Base-by-base conservation (phyloP, 2,329 filamentous ascomycete species). In the Neobulgaria alba region DNA sequence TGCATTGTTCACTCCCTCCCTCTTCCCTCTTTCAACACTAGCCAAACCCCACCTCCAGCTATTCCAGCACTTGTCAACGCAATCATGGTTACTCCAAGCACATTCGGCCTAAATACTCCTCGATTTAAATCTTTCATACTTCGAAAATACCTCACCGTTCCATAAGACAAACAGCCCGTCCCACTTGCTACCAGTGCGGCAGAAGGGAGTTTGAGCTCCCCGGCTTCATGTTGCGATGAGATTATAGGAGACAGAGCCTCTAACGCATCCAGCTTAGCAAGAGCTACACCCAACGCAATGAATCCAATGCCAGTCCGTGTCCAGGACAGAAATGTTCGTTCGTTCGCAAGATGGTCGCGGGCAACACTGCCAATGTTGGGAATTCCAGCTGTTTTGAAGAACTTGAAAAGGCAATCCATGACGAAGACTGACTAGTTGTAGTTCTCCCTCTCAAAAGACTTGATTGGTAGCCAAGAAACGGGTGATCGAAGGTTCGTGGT, bases 61-160 rank as follows among this genome's bases (percentile, higher is more conserved):
- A 53, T 39, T 2, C 42, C 35, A 12, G 36, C 50, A 23, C 42
- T 45, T n/a, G 90, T 86, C 61, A 90, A 81, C 52, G 81, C 86
- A 44, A 92, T 85, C 16, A 92, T 73, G 17, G 87, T 60, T 50
- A 92, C 89, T 23, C 86, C 86, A 21, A 75, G 73, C 56, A 93
- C 85, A 54, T 93, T 84, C 41, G 86, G 51, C 33, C 49, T 43
- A 36, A 71, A 72, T 18, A 65, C 45, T 3, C 68, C 68, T 35
- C 58, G 54, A 57, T 69, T 60, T 20, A 71, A 51, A 33, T 61
- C 47, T 29, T 58, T 56, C 56, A 71, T 51, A 12, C 61, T 65
- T 15, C 58, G 57, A 49, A 72, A 72, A 48, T 72, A 72, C 23
- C 68, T 58, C 37, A 56, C 53, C 8, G 66, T 68, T 8, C 67